These are phyloP conservation scores for Aspergillus fijiensis DNA, from an alignment of 2,329 filamentous ascomycete species.

Conservation along the genomic window DNA sequence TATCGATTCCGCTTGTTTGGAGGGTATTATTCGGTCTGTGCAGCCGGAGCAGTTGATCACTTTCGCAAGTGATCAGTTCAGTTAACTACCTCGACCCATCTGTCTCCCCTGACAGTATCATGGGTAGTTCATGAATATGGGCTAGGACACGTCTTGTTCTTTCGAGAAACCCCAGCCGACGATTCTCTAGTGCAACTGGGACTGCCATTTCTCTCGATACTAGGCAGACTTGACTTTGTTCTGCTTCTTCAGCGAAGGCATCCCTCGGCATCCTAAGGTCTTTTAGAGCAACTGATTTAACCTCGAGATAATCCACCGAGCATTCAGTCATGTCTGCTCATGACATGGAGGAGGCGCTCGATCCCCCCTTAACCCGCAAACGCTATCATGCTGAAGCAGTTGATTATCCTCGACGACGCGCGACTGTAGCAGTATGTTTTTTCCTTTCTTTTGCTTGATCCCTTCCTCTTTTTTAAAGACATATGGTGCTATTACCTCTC, in stretches of 20 bases:
- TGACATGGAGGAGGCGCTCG: conserved; percentile 20
- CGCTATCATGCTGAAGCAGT: conserved; percentile 30
- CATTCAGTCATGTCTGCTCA: conserved; percentile 21
- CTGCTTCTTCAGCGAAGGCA: not conserved
- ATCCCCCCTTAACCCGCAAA: conserved; percentile 23
- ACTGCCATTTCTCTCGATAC: not conserved
- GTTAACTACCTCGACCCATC: not conserved
- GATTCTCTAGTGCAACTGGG: not conserved
- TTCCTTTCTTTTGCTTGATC: not conserved
- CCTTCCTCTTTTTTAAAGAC: not conserved
- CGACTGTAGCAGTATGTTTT: conserved; percentile 35
- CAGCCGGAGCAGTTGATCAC: not conserved
- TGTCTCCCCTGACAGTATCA: not conserved
- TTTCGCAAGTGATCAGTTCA: not conserved
- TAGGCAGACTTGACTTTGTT: not conserved
- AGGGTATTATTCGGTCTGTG: not conserved
- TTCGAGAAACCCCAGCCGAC: not conserved
- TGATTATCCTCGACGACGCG: conserved; percentile 35
- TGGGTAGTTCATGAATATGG: not conserved
- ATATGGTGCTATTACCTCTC: conserved; percentile 1
- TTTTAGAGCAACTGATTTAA: not conserved
- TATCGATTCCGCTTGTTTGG: not conserved
- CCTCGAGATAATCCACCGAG: not conserved
- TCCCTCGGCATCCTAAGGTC: not conserved
- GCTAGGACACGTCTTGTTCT: not conserved